phyloP scores from a whole-genome alignment of 768 basidiomycete species.

The Russula vinacea region DNA sequence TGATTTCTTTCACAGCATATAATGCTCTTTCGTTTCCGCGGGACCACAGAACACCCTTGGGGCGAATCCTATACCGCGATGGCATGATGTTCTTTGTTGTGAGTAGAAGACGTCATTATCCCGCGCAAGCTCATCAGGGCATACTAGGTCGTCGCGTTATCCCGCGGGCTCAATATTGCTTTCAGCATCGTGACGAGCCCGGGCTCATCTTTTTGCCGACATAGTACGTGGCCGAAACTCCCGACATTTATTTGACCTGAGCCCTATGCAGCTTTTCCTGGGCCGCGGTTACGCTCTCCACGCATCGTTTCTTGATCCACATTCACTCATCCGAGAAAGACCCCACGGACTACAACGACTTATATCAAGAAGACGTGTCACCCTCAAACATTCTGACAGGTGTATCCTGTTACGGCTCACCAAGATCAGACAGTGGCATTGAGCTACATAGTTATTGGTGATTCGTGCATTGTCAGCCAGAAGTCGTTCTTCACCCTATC shows the following conservation, averaged over 20 bases:
- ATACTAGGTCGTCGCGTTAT: neutral
- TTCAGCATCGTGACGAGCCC: neutral
- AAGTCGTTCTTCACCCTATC: neutral
- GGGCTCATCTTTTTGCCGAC: neutral
- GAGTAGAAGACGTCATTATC: neutral
- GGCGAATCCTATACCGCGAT: constrained; percentile 37
- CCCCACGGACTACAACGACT: neutral
- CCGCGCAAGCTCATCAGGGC: neutral
- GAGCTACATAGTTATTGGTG: constrained; percentile 1
- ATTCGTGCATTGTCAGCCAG: neutral
- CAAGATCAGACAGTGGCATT: neutral
- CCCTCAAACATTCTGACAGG: too few species aligned
- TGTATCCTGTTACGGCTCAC: too few species aligned
- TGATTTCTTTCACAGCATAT: constrained; percentile 36
- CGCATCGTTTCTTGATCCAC: constrained; percentile 17
- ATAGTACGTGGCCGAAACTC: constrained; percentile 10
- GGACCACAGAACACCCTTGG: constrained; percentile 32
- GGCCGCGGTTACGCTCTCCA: constrained; percentile 1
- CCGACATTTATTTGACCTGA: neutral
- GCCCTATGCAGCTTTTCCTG: constrained; percentile 14
- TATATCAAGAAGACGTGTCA: neutral
- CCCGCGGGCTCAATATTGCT: neutral
- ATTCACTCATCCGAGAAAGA: constrained; percentile 9
- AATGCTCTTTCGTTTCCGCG: constrained; percentile 41
- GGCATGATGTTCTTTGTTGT: constrained; percentile 41